Conservation (phyloP, 805 yeast species). For the Candida pseudofarinosa region DNA sequence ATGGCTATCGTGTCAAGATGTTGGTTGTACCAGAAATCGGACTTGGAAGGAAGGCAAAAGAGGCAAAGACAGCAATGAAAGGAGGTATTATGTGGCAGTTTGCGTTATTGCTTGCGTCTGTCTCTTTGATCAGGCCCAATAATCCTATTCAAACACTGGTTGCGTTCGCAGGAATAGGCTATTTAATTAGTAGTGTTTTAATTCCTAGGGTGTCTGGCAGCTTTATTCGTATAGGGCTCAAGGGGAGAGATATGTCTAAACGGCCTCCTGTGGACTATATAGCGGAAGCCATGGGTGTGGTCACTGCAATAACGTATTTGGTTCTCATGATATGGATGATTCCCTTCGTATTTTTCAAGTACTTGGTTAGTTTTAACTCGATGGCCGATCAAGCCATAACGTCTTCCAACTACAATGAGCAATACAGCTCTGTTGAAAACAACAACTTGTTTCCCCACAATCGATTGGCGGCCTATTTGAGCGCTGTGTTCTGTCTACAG, state of each 20-base stretch:
- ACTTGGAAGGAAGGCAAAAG: background rate
- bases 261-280: constrained; percentile 55
- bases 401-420: constrained; percentile 29
- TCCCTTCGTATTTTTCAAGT: constrained; percentile 82
- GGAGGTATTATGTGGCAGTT: background rate
- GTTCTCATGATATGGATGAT: constrained; percentile 79
- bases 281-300: constrained; percentile 93
- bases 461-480: constrained; percentile 78
- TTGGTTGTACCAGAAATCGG: background rate
- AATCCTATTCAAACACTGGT: constrained; percentile 55
- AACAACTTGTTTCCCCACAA: constrained; percentile 65
- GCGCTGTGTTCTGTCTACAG: constrained; percentile 80
- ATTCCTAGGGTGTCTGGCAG: constrained; percentile 67
- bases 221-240: constrained; percentile 76
- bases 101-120: constrained; percentile 5
- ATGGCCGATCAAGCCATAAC: constrained; percentile 32
- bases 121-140: constrained; percentile 27
- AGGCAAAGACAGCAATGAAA: background rate
- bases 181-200: constrained; percentile 50
- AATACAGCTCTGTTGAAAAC: constrained; percentile 28
- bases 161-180: constrained; percentile 70
- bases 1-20: background rate
- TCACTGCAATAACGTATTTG: constrained; percentile 76
- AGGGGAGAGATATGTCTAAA: constrained; percentile 81
- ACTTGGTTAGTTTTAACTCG: constrained; percentile 48